These are phyloP conservation scores for Conticribra weissflogii DNA, from an alignment of 108 stramenopile genomes.

Conservation along the genomic window DNA sequence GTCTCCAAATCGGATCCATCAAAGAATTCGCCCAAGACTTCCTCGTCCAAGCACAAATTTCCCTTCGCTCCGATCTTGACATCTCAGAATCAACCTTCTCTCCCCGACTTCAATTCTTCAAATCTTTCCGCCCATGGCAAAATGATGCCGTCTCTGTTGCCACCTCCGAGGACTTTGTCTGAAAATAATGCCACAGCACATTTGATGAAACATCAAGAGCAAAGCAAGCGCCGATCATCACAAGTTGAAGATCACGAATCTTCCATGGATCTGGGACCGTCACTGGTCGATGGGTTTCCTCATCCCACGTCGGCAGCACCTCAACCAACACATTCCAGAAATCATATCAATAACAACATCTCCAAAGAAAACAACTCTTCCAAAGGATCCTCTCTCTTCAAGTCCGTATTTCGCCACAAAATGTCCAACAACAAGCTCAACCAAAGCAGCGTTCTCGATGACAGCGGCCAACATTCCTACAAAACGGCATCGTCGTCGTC, in stretches of 20 bases:
- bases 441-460: constrained; percentile 18
- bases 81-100: too few relatives aligned
- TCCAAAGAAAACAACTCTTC: background rate
- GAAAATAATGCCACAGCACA: background rate
- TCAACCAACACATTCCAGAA: background rate
- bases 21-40: background rate
- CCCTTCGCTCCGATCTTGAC: too few relatives aligned
- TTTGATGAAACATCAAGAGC: background rate
- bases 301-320: background rate
- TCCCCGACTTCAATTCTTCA: background rate
- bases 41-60: too few relatives aligned
- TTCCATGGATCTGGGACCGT: constrained; percentile 7
- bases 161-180: background rate
- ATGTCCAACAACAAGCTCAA: background rate
- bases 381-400: background rate
- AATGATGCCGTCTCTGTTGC: background rate
- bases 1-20: background rate
- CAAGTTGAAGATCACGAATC: background rate
- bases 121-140: background rate
- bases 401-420: constrained; percentile 15
- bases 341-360: constrained; percentile 3
- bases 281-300: constrained; percentile 30
- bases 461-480: constrained; percentile 22
- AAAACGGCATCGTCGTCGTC: too few relatives aligned
- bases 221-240: background rate